Percentiles rank a stretch among this genome's conserved stretches.
phyloP scores from a whole-genome alignment of 2,329 filamentous ascomycete genomes.

The Tolypocladium paradoxum region DNA sequence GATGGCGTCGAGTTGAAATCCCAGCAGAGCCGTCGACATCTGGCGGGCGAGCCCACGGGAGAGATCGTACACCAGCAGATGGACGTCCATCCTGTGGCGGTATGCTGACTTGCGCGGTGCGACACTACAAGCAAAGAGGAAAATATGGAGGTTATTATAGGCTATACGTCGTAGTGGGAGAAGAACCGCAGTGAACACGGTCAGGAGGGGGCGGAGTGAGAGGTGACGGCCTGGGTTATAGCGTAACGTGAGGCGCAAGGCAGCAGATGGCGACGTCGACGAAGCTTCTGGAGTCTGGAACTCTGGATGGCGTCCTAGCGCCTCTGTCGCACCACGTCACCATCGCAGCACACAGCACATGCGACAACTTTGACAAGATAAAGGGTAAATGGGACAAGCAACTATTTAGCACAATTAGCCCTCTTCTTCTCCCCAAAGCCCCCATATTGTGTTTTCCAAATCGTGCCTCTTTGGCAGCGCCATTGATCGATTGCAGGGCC shows the following conservation, averaged over 20 bases:
- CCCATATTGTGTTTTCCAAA: too few species aligned
- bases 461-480: background rate
- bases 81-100: constrained; percentile 53
- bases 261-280: background rate
- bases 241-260: background rate
- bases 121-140: background rate
- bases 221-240: background rate
- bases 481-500: background rate
- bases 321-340: background rate
- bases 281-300: background rate
- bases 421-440: background rate
- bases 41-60: constrained; percentile 49
- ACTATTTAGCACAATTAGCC: background rate
- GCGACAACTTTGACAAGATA: background rate
- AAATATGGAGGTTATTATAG: background rate
- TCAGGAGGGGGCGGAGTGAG: background rate
- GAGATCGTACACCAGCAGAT: constrained; percentile 70
- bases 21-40: constrained; percentile 41
- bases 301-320: too few species aligned
- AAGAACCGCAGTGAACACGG: background rate
- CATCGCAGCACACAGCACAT: background rate
- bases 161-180: background rate
- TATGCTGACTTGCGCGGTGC: background rate
- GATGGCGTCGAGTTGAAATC: constrained; percentile 70
- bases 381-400: background rate